phyloP scores from a whole-genome alignment of 2,329 filamentous ascomycete species.

The Verticillium nonalfalfae region DNA sequence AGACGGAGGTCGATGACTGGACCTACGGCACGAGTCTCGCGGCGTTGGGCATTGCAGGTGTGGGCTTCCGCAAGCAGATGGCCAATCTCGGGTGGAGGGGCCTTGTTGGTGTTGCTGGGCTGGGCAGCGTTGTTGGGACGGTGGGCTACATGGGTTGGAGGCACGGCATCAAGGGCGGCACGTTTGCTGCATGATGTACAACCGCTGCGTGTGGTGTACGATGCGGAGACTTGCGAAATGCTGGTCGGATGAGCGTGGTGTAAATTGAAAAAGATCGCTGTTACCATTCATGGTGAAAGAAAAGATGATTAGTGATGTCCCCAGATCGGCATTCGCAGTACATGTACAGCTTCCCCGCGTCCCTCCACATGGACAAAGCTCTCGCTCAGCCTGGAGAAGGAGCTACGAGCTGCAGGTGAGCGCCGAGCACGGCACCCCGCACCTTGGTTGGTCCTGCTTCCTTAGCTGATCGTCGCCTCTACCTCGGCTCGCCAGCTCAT shows the following conservation, averaged over 20 bases:
- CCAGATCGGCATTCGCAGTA: not conserved
- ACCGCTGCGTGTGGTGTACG: too few species aligned
- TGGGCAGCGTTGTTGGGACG: constrained; percentile 43
- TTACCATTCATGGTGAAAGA: too few species aligned
- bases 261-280: too few species aligned
- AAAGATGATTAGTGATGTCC: not conserved
- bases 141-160: constrained; percentile 42
- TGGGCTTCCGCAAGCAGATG: constrained; percentile 9
- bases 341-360: not conserved
- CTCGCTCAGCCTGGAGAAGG: not conserved
- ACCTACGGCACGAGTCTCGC: constrained; percentile 28
- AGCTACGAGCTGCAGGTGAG: not conserved
- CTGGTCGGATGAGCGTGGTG: too few species aligned
- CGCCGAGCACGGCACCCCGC: not conserved
- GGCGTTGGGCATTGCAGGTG: constrained; percentile 21
- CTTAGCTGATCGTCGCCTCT: not conserved
- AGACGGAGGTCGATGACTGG: constrained; percentile 52
- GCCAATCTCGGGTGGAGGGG: constrained; percentile 29
- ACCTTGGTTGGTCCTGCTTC: not conserved
- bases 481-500: not conserved
- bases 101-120: constrained; percentile 34
- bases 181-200: constrained; percentile 15
- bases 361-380: not conserved
- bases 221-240: too few species aligned
- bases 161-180: constrained; percentile 38